Conservation (phyloP, 164 flowering plant species). For the Liquidambar formosana region DNA sequence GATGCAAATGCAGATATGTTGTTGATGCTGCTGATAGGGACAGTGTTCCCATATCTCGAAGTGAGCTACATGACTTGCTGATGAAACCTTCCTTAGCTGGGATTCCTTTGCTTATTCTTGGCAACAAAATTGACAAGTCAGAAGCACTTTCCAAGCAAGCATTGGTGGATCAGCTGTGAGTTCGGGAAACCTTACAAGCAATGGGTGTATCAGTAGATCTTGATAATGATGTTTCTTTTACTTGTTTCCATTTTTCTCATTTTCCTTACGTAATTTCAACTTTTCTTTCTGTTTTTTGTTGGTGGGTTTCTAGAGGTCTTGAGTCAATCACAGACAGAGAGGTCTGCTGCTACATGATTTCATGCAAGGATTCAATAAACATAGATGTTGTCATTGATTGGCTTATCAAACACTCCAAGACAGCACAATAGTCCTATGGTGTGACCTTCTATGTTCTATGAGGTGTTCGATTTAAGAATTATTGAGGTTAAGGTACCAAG, state of each 20-base stretch:
- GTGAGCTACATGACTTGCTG: conserved; percentile 81
- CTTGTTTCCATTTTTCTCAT: neutral
- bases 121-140: conserved; percentile 89
- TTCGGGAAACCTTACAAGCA: conserved; percentile 2
- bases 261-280: neutral
- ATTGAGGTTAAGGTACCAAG: neutral
- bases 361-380: conserved; percentile 83
- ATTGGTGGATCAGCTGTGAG: conserved; percentile 90
- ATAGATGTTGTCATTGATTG: conserved; percentile 78
- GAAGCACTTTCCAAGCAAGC: conserved; percentile 90
- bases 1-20: conserved; percentile 60
- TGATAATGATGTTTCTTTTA: neutral
- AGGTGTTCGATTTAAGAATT: too few relatives aligned
- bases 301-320: conserved; percentile 49
- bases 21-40: conserved; percentile 97
- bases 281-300: neutral
- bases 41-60: conserved; percentile 71
- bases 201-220: neutral
- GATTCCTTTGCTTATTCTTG: conserved; percentile 81
- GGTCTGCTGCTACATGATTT: conserved; percentile 90
- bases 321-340: conserved; percentile 64
- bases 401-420: conserved; percentile 88
- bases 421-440: conserved; percentile 39
- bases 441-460: neutral
- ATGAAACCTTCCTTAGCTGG: conserved; percentile 68